Conservation (phyloP, 805 yeast genomes). For the Candida easanensis region DNA sequence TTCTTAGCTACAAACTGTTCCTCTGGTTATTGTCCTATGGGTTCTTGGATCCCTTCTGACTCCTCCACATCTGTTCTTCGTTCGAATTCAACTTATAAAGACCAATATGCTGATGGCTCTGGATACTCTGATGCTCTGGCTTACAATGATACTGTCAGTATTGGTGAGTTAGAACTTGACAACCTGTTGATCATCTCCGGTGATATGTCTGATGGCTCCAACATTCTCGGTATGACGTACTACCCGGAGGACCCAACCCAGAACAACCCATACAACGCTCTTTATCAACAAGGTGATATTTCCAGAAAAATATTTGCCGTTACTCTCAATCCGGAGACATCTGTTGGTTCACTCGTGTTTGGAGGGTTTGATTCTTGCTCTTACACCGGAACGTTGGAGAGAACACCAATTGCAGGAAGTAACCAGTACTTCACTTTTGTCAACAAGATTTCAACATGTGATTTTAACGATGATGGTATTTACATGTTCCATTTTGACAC, state of each 20-base stretch:
- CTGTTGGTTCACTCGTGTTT: constrained; percentile 18
- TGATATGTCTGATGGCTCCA: constrained; percentile 3
- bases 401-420: constrained; percentile 5
- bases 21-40: constrained; percentile 3
- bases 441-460: constrained; percentile 19
- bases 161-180: constrained; percentile 9
- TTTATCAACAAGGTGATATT: constrained; percentile 5
- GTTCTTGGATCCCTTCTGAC: constrained; percentile 3
- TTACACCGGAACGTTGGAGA: constrained; percentile 15
- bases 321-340: constrained; percentile 2
- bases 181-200: constrained; percentile 7
- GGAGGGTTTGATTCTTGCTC: constrained; percentile 24
- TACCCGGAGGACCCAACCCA: background rate
- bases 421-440: constrained; percentile 4
- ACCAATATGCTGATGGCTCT: background rate
- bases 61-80: constrained; percentile 6
- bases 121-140: constrained; percentile 13
- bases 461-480: constrained; percentile 3
- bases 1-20: constrained; percentile 6
- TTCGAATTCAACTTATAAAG: background rate
- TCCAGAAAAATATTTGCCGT: constrained; percentile 15
- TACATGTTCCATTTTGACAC: constrained; percentile 15
- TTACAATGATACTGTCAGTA: constrained; percentile 8
- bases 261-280: constrained; percentile 1
- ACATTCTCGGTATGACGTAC: constrained; percentile 16